phyloP scores from a whole-genome alignment of 345 rosid species.

The Aegle marmelos region DNA sequence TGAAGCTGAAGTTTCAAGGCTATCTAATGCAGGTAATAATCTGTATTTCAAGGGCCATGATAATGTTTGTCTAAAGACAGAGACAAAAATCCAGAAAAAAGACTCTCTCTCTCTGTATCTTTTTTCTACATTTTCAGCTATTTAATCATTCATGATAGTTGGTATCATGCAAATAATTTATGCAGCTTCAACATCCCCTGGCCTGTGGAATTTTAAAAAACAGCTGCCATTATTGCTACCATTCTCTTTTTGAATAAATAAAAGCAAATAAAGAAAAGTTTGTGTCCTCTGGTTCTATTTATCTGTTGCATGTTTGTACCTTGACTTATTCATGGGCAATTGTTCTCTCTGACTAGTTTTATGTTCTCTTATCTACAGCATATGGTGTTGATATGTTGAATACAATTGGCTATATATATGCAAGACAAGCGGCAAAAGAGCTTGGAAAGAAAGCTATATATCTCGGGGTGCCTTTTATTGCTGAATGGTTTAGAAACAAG shows the following conservation, averaged over 20 bases:
- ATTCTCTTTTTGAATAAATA: background rate
- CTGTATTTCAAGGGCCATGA: background rate
- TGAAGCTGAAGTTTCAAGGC: slow-evolving; percentile 81
- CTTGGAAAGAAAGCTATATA: slow-evolving; percentile 87
- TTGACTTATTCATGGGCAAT: background rate
- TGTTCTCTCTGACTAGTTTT: slow-evolving; percentile 11
- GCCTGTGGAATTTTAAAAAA: background rate
- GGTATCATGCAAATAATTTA: background rate
- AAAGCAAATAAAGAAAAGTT: background rate
- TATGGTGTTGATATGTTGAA: slow-evolving; percentile 93
- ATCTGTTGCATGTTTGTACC: background rate
- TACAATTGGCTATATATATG: slow-evolving; percentile 91
- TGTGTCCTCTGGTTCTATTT: slow-evolving; percentile 16
- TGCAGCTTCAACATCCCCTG: background rate
- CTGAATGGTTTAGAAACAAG: slow-evolving; percentile 98
- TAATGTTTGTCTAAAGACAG: background rate
- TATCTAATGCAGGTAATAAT: slow-evolving; percentile 77
- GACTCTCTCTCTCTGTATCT: background rate
- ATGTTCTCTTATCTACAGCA: slow-evolving; percentile 46
- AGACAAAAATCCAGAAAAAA: background rate
- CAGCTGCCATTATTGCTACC: background rate
- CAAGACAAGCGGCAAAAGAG: slow-evolving; percentile 93
- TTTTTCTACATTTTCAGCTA: background rate
- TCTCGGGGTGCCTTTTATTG: slow-evolving; percentile 87
- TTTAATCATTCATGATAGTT: background rate